Base-by-base conservation (phyloP, 225 moss, liverwort and hornwort species). In the Rhytidiadelphus loreus region DNA sequence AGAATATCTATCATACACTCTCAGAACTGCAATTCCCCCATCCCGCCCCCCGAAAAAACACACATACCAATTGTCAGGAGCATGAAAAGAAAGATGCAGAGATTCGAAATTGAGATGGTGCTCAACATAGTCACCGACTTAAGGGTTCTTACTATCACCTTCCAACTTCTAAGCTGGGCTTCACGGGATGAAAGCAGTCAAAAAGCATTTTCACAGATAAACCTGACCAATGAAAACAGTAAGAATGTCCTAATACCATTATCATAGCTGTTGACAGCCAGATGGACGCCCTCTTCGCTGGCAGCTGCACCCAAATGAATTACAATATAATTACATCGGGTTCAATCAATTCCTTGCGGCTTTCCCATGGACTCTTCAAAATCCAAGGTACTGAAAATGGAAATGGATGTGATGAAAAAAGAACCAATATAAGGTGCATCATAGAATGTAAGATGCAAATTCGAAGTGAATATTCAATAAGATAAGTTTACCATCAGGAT, bases 231-330 rank as follows among this genome's bases (percentile, higher is more conserved):
- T 43, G 68, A 84, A 77, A 30, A 83, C 14, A 84, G 61, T 68
- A 39, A 66, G 66, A 57, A 70, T 62, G 50, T 76, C 83, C 46
- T 70, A 29, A 48, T 90, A 93, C 93, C 93, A 72, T 98, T 98
- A 87, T 98, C 96, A 84, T 94, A 96, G 91, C 97, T 96, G 94
- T 96, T 98, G 92, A 96, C 96, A 90, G 97, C 96, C 84, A 98
- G 90, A 86, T 96, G 96, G 65, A 89, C 92, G 86, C 96, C 95
- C 82, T 96, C 94, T 60, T 95, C 95, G 72, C 82, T 88, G 39
- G 68, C 85, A 82, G 86, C 94, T 94, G 94, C 90, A 92, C 57
- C 57, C 39, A 57, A 39, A 79, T 46, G 64, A 84, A 86, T 65
- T 48, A 85, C 72, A 85, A 84, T 29, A 84, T 28, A 35, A 61